Conservation (phyloP, 1,284 basidiomycete species). For the Cryptococcus neoformans region DNA sequence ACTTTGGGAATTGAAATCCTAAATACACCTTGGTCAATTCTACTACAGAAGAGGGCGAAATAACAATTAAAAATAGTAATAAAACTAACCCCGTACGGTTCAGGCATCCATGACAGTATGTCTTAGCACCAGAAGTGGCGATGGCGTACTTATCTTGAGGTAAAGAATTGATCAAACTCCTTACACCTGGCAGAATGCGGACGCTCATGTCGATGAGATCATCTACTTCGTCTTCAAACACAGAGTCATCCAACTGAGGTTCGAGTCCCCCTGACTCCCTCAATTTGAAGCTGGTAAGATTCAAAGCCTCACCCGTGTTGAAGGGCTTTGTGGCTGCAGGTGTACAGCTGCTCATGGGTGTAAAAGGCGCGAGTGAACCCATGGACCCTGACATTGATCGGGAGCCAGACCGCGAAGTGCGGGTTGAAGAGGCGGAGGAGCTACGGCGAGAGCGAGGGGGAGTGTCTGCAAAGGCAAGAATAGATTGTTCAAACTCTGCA, state of each 20-base stretch:
- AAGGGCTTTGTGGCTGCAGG: constrained; percentile 19
- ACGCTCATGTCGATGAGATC: constrained; percentile 63
- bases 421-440: constrained; percentile 21
- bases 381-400: not conserved
- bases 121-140: constrained; percentile 71
- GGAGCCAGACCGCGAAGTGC: constrained; percentile 1
- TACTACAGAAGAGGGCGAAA: not conserved
- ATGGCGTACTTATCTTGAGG: constrained; percentile 67
- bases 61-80: not conserved
- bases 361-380: constrained; percentile 14
- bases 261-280: not conserved
- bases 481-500: constrained; percentile 62
- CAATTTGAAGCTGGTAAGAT: constrained; percentile 7
- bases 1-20: constrained; percentile 68
- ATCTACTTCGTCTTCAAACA: constrained; percentile 55
- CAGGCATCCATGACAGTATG: constrained; percentile 51
- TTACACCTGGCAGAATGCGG: constrained; percentile 69
- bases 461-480: constrained; percentile 70
- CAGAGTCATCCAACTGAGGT: constrained; percentile 27
- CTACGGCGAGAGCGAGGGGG: constrained; percentile 51
- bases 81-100: constrained; percentile 17
- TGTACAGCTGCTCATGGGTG: constrained; percentile 25
- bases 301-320: constrained; percentile 6
- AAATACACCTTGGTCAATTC: constrained; percentile 40
- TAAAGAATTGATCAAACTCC: constrained; percentile 63